Conservation (phyloP, 106 monocot species). For the Xerophyta viscosa region DNA sequence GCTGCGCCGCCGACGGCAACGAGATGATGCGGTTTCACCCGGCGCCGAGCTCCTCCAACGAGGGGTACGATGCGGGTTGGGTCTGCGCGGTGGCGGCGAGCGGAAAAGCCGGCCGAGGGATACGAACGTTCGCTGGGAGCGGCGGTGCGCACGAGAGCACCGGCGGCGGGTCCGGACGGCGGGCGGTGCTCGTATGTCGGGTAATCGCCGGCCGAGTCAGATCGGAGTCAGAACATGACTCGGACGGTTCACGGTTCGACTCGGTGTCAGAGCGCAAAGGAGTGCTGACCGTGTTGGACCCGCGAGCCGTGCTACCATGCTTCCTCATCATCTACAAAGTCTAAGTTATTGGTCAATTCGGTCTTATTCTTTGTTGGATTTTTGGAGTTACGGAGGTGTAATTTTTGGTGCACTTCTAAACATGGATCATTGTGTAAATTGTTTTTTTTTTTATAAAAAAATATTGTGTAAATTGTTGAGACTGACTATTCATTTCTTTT, state of each 20-base stretch:
- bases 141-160: constrained; percentile 47
- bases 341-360: neutral
- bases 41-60: constrained; percentile 5
- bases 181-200: constrained; percentile 68
- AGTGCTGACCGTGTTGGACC: constrained; percentile 59
- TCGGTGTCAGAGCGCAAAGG: constrained; percentile 32
- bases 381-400: too few relatives aligned
- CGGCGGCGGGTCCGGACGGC: constrained; percentile 23
- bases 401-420: too few relatives aligned
- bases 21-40: constrained; percentile 87
- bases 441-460: too few relatives aligned
- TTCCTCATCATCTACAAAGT: constrained; percentile 72
- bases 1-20: constrained; percentile 83
- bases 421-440: too few relatives aligned
- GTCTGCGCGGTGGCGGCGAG: constrained; percentile 14
- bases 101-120: constrained; percentile 5
- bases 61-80: constrained; percentile 6
- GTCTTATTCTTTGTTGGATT: too few relatives aligned
- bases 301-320: constrained; percentile 65
- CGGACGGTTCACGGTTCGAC: constrained; percentile 18
- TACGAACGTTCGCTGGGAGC: constrained; percentile 63
- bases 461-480: too few relatives aligned
- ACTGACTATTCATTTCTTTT: too few relatives aligned
- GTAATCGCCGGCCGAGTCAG: constrained; percentile 79
- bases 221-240: neutral